phyloP scores from a whole-genome alignment of 164 flowering plant genomes.

The Vitis amurensis region DNA sequence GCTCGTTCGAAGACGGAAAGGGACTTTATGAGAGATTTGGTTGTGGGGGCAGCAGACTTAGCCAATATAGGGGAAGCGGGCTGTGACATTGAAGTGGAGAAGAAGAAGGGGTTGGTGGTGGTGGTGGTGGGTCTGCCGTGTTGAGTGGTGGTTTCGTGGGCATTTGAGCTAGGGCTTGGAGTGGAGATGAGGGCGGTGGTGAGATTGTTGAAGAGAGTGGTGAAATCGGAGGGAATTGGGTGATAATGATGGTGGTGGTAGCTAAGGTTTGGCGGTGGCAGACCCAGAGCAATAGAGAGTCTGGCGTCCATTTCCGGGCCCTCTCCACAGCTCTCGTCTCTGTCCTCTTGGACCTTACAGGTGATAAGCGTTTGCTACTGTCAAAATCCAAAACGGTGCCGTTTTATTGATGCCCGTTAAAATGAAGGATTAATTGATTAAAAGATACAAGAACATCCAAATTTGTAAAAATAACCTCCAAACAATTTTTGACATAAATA shows the following conservation, averaged over 20 bases:
- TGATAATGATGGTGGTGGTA: constrained; percentile 18
- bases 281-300: constrained; percentile 33
- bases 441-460: too few relatives aligned
- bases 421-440: too few relatives aligned
- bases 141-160: constrained; percentile 5
- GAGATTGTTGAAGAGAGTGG: constrained; percentile 22
- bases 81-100: constrained; percentile 29
- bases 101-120: constrained; percentile 5
- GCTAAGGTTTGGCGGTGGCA: constrained; percentile 22
- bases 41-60: constrained; percentile 31
- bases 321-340: not conserved
- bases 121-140: not conserved
- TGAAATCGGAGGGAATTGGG: constrained; percentile 30
- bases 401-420: too few relatives aligned
- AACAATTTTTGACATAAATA: too few relatives aligned
- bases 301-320: constrained; percentile 29
- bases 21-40: constrained; percentile 36
- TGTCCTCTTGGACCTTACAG: too few relatives aligned
- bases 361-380: too few relatives aligned
- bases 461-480: too few relatives aligned
- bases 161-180: constrained; percentile 5
- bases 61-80: constrained; percentile 20
- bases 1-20: constrained; percentile 71
- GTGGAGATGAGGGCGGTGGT: constrained; percentile 3
- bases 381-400: too few relatives aligned